Conservation (phyloP, 306 rosid species). For the Erythrophleum fordii region DNA sequence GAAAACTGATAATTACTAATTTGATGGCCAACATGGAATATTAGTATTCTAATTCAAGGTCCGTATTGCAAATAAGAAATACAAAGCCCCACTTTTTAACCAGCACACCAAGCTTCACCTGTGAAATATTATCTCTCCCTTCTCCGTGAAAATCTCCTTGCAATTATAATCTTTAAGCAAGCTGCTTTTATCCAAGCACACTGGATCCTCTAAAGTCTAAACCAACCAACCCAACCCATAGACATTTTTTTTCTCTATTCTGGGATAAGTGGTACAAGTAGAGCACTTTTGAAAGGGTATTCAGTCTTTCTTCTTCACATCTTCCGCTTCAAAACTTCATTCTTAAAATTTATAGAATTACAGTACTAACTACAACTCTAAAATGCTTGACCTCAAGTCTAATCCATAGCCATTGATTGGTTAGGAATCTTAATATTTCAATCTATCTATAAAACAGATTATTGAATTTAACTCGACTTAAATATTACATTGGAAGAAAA, state of each 20-base stretch:
- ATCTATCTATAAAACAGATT: not conserved
- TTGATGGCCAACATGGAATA: not conserved
- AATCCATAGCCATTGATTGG: not conserved
- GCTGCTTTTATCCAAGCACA: not conserved
- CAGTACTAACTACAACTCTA: not conserved
- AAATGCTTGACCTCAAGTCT: not conserved
- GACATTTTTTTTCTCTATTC: not conserved
- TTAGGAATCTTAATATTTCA: not conserved
- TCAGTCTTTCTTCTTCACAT: not conserved
- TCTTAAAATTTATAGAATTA: not conserved
- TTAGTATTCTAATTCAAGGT: not conserved
- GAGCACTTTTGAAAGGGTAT: not conserved
- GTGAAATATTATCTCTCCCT: not conserved
- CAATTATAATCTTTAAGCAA: not conserved
- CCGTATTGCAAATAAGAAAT: not conserved
- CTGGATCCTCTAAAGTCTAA: not conserved
- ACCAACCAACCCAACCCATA: not conserved
- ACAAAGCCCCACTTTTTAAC: not conserved
- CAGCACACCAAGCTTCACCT: constrained; percentile 8
- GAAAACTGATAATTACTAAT: not conserved
- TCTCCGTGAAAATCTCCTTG: not conserved
- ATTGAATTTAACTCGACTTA: not conserved
- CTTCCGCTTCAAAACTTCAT: not conserved
- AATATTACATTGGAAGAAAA: not conserved
- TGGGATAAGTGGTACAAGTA: not conserved